Evolutionary conservation across 2,329 filamentous ascomycete genomes (phyloP), one percentile per base, ranked within the genome.

Genomic region (Colletotrichum lupini): DNA sequence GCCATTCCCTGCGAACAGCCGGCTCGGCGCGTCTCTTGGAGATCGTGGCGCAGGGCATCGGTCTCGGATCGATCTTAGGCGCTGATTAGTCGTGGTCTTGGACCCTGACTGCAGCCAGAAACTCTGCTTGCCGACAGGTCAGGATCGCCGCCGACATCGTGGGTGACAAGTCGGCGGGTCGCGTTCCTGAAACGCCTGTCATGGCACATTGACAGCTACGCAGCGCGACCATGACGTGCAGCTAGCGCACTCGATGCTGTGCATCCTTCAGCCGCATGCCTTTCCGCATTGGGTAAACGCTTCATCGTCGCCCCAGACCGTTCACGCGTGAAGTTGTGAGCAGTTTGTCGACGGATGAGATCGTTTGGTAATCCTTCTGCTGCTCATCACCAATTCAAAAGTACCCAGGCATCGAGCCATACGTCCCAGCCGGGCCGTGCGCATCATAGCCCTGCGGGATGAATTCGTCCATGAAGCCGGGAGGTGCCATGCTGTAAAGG

Each of bases 381-480:
- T 14, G 12, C 12, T 5, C 1, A 14, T 22, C 5, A 16, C 24
- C 8, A 4, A 24, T 3, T 70, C 49, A 71, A 1, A 56, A 73
- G n/a, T 73, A 73, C 6, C 67, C 56, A 4, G 55, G n/a, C 26
- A 62, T 9, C 11, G 61, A 30, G 6, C 46, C 71, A 4, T 66
- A 71, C 14, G 61, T 9, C 3, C 63, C 57, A 9, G 61, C 16
- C 28, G 22, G 37, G 5, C 30, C 26, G 4, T 56, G 46, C 12
- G 60, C 11, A 4, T 57, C 67, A 22, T 66, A 73, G 2, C 35
- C 24, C 1, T 52, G 61, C 3, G 60, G 67, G 5, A 70, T 61
- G 6, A 56, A 73, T 1, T 73, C 71, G 32, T 57, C 60, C 71
- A 71, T 53, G 9, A 73, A 73, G 3, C 1, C 70, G 1, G 66